Base-by-base conservation (phyloP, 768 basidiomycete species). In the Naematelia aurantialba region DNA sequence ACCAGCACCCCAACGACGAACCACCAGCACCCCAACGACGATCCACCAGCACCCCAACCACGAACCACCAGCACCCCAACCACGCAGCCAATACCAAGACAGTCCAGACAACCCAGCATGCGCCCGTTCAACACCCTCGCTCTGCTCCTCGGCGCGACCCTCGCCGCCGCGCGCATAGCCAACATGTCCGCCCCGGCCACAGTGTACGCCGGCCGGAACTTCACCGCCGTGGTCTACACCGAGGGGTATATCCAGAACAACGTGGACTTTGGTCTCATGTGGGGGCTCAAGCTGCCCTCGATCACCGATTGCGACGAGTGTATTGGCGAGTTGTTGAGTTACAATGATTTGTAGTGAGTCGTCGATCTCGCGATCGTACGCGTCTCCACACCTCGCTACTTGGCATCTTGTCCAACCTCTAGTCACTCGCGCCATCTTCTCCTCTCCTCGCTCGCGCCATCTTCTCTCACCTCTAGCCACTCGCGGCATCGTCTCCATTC, bases 291-390 rank as follows among this genome's bases (percentile, higher is more conserved):
- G 49, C 27, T 14, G 11, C 17, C 30, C 12, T 19, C 22, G 22
- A 26, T 50, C 14, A 30, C 25, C 14, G 26, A 14, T 5, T 63
- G 62, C 34, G 29, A 30, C 44, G 54, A 53, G 17, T 63, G 62
- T 45, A 31, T 63, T 2, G 62, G 62, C 12, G 24, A 51, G 3
- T 30, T 25, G 42, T 14, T 52, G 2, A 44, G 26, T 26, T 63
- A 59, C 27, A 26, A 55, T 49, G 52, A 63, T 29, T 31, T 63
- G 5, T 59, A 51, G 62, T 63, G 47, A 19, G 62, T 25, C 21
- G n/a, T 27, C 26, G 22, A 5, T 4, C 8, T 21, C 48, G 5
- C 24, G 17, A 39, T 39, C 34, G 34, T 8, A 39, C 34, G 17
- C 17, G 17, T 39, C 34, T 8, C 34, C 34, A 8, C 17, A 8